Conservation (phyloP, 2,329 filamentous ascomycete species). For the Sarocladiaceae sp. region DNA sequence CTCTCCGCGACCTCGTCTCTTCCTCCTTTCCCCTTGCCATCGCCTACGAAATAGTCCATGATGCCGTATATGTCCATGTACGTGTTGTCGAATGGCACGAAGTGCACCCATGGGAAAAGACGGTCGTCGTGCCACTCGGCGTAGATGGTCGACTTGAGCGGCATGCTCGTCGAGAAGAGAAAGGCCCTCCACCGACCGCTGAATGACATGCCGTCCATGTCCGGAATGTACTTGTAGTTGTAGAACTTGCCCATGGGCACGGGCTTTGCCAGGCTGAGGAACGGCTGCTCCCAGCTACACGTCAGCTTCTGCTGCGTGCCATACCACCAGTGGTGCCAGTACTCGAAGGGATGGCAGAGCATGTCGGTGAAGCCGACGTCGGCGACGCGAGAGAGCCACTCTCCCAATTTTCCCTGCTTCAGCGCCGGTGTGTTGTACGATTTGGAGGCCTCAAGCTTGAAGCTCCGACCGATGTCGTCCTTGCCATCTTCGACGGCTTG, state of each 20-base stretch:
- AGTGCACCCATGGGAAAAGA: slow-evolving; percentile 65
- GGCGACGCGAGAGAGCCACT: slow-evolving; percentile 33
- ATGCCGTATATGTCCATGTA: slow-evolving; percentile 61
- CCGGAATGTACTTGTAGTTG: slow-evolving; percentile 58
- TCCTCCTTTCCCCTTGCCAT: slow-evolving; percentile 22
- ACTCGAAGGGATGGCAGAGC: slow-evolving; percentile 28
- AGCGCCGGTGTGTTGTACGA: slow-evolving; percentile 37
- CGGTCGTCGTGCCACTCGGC: slow-evolving; percentile 70
- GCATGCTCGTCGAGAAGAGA: slow-evolving; percentile 56
- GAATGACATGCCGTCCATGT: slow-evolving; percentile 64
- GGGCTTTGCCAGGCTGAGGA: slow-evolving; percentile 24
- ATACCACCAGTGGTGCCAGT: slow-evolving; percentile 9
- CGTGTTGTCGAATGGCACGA: slow-evolving; percentile 63
- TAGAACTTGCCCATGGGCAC: slow-evolving; percentile 44
- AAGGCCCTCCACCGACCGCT: slow-evolving; percentile 57
- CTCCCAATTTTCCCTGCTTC: slow-evolving; percentile 27
- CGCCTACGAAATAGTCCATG: slow-evolving; percentile 57
- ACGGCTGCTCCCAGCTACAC: slow-evolving; percentile 33
- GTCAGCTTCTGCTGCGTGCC: slow-evolving; percentile 7
- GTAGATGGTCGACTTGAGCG: slow-evolving; percentile 67
- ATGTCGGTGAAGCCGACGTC: slow-evolving; percentile 38
- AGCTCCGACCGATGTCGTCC: slow-evolving; percentile 36
- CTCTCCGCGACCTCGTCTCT: slow-evolving; percentile 46
- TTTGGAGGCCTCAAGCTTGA: slow-evolving; percentile 36
- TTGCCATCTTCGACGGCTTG: slow-evolving; percentile 35